Base-by-base conservation (phyloP, 805 yeast genomes). In the Tetrapisispora iriomotensis region DNA sequence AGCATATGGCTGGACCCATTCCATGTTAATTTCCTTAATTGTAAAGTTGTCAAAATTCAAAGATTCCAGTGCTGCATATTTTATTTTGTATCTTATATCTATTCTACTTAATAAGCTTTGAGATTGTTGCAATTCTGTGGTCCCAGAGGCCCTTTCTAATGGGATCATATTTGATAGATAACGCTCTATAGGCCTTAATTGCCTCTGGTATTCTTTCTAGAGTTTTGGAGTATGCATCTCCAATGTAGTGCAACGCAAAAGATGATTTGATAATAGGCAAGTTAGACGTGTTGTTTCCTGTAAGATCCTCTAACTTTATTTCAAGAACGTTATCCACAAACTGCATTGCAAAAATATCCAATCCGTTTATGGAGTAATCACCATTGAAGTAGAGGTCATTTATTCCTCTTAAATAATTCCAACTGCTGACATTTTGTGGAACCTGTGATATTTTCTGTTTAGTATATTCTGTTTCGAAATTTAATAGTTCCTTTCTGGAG, bases 391-490 rank as follows among this genome's bases (percentile, higher is more conserved):
- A 46, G 24, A 46, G 40, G 13, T 62, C 60, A 49, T 70, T 68
- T 0, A 84, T 48, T 1, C 90, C 95, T 7, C 59, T 54, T 14
- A 87, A 58, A 54, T 90, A 92, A 50, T 81, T 80, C 98, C 97
- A 90, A 0, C 82, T 65, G 6, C 94, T 77, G 33, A 82, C 77
- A 55, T 92, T 90, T 33, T 82, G 85, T 1, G 96, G 94, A 2
- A 86, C 78, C 25, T 60, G 27, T 3, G 46, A 63, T 17, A 90
- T 82, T 41, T 67, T 58, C 1, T 46, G 52, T 47, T 64, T 66
- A 2, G 74, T 70, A 51, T 61, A 84, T 4, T 64, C 66, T 2
- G 80, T 51, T 51, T 88, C 96, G 3, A 51, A 50, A 0, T 60
- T 53, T 21, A 48, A 17, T 26, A 38, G 21, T 15, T 49, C 33